Conservation (phyloP, 495 filamentous ascomycete genomes). For the Xylaria palmicola region DNA sequence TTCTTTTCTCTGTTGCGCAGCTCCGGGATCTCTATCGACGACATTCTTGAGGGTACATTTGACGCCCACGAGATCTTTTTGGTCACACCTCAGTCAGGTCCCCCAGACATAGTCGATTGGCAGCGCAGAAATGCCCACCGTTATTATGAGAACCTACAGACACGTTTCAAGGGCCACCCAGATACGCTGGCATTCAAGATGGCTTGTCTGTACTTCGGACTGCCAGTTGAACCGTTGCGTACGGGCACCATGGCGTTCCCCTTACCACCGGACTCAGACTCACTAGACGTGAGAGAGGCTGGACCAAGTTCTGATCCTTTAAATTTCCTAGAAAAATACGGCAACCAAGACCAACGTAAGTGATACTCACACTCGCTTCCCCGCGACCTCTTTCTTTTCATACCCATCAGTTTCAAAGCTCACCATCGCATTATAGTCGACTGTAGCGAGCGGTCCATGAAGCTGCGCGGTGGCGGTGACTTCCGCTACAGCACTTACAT, state of each 20-base stretch:
- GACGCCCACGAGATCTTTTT: conserved; percentile 26
- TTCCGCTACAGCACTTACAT: not conserved
- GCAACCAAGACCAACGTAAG: conserved; percentile 13
- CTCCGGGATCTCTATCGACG: conserved; percentile 15
- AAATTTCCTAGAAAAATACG: conserved; percentile 18
- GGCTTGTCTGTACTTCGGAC: conserved; percentile 28
- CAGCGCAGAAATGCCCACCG: conserved; percentile 19
- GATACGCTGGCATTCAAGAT: conserved; percentile 26
- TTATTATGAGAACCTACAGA: conserved; percentile 18
- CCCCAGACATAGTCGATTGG: conserved; percentile 14
- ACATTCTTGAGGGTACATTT: conserved; percentile 25
- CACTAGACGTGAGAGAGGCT: not conserved
- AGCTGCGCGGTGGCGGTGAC: conserved; percentile 24
- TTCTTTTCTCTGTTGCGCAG: conserved; percentile 21
- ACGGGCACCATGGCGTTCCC: conserved; percentile 1
- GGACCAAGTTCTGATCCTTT: not conserved
- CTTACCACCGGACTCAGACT: conserved; percentile 14
- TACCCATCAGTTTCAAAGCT: too few relatives aligned
- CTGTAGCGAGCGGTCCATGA: not conserved
- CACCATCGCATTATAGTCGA: not conserved
- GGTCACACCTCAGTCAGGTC: conserved; percentile 18
- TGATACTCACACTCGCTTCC: not conserved
- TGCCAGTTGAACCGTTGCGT: conserved; percentile 27
- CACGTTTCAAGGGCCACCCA: conserved; percentile 20
- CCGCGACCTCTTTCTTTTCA: not conserved